A percentile compares a stretch with the other conserved stretches of the same genome.
phyloP scores from a whole-genome alignment of 2,329 filamentous ascomycete species.

The Verticillium alfalfae region DNA sequence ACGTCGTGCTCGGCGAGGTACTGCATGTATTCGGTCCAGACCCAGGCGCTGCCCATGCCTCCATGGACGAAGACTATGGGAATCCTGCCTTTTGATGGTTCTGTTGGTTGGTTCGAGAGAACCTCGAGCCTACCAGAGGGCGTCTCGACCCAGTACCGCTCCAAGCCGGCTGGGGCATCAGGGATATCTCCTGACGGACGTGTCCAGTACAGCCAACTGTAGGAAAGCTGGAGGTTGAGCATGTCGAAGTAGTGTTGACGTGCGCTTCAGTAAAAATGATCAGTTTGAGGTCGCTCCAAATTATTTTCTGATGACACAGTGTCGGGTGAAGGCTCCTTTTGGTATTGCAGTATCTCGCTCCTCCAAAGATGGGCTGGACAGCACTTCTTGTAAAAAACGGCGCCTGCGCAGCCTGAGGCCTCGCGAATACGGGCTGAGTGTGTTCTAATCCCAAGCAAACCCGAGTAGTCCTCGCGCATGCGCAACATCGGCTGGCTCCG shows the following conservation, averaged over 20 bases:
- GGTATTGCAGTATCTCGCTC: not conserved
- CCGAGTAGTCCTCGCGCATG: conserved; percentile 7
- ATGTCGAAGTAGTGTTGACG: conserved; percentile 3
- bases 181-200: conserved; percentile 16
- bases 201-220: conserved; percentile 23
- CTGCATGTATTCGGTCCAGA: conserved; percentile 47
- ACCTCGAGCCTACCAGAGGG: conserved; percentile 41
- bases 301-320: not conserved
- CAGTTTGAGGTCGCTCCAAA: not conserved
- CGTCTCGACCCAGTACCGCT: conserved; percentile 36
- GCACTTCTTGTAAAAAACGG: not conserved
- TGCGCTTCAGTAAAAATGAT: not conserved
- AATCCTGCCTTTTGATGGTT: conserved; percentile 9
- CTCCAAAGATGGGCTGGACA: not conserved
- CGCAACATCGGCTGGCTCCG: not conserved
- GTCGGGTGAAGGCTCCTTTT: not conserved
- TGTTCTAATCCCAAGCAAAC: not conserved
- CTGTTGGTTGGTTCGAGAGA: conserved; percentile 31
- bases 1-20: conserved; percentile 37
- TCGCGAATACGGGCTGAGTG: not conserved
- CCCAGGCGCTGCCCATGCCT: conserved; percentile 46
- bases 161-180: conserved; percentile 31
- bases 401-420: not conserved
- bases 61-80: conserved; percentile 49
- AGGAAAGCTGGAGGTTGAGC: conserved; percentile 23